Percentiles rank a stretch among this genome's conserved stretches.
These are phyloP conservation scores for Aplosporella prunicola DNA, from an alignment of 2,329 filamentous ascomycete species.

Conservation along the genomic window DNA sequence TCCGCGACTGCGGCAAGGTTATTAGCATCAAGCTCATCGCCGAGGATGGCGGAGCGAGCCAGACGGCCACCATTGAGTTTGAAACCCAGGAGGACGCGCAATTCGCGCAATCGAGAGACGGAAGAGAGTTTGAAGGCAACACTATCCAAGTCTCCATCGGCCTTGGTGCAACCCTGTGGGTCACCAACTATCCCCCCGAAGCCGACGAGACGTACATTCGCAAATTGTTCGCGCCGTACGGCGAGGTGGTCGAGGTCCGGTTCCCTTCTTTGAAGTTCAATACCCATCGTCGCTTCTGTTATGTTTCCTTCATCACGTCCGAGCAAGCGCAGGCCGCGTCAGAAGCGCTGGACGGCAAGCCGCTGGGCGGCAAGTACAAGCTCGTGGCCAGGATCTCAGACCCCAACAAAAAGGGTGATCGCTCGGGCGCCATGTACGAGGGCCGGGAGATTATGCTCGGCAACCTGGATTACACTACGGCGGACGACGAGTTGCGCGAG, in stretches of 20 bases:
- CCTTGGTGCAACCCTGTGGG: slow-evolving; percentile 71
- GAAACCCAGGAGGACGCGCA: slow-evolving; percentile 68
- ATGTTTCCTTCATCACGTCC: slow-evolving; percentile 70
- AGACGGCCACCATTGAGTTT: slow-evolving; percentile 78
- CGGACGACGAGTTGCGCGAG: slow-evolving; percentile 59
- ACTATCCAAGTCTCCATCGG: slow-evolving; percentile 67
- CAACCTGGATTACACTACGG: slow-evolving; percentile 74
- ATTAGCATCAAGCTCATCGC: slow-evolving; percentile 62
- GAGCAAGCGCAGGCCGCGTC: slow-evolving; percentile 45
- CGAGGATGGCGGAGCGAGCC: slow-evolving; percentile 44
- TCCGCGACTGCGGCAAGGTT: slow-evolving; percentile 80
- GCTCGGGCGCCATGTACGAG: slow-evolving; percentile 74
- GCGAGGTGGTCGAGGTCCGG: slow-evolving; percentile 74
- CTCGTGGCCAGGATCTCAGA: slow-evolving; percentile 78
- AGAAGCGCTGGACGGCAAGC: slow-evolving; percentile 56
- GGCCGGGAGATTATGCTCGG: slow-evolving; percentile 78
- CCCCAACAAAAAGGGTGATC: slow-evolving; percentile 65
- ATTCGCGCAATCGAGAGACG: slow-evolving; percentile 70
- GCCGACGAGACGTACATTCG: slow-evolving; percentile 62
- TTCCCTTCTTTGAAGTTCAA: slow-evolving; percentile 90
- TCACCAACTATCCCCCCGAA: slow-evolving; percentile 78
- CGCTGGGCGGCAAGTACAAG: slow-evolving; percentile 58
- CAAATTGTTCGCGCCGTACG: slow-evolving; percentile 57
- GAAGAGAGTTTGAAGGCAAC: slow-evolving; percentile 65
- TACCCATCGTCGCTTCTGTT: slow-evolving; percentile 84